Base-by-base conservation (phyloP, 345 rosid genomes). In the Hibiscus syriacus region DNA sequence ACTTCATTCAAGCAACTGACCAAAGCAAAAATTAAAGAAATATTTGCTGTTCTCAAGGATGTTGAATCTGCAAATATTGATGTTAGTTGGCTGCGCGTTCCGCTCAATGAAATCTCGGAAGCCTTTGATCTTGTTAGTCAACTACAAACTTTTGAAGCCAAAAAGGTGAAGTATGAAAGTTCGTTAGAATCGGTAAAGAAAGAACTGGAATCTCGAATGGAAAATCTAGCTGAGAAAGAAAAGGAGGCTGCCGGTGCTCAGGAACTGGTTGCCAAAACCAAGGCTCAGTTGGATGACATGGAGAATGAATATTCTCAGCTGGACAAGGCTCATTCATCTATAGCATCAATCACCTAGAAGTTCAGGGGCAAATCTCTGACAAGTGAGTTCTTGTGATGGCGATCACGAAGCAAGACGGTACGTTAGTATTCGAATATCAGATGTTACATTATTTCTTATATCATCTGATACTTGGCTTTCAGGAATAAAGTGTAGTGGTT, bases 1-100 rank as follows among this genome's bases (percentile, higher is more conserved):
- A 80, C 75, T 63, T 32, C 89, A 13, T 72, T 85, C 45, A 70
- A 56, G 72, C 83, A 87, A 65, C 78, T 92, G 72, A 89, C 88
- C 43, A 87, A 81, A 73, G 63, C 89, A 14, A 87, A 86, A 55
- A 72, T 87, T 20, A 86, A 62, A 55, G 98, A 92, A 73, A 80
- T 85, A 71, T 58, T 78, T 65, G 89, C 94, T 23, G 91, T 89
- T 45, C 84, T 92, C 23, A 92, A 85, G 74, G 98, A 92, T 67
- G 83, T 89, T 45, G 96, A 92, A 32, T 79, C 91, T 38, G 87
- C 87, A 2, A 82, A 74, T 60, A 87, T 92, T 17, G 81, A 88
- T 17, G 85, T 87, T 5, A 64, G 65, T 2, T 89, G 98, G 98
- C 81, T 92, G 9, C 87, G 78, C 1, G 61, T 39, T 16, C 52